phyloP scores from a whole-genome alignment of 2,329 filamentous ascomycete species.

The Fusarium foetens region DNA sequence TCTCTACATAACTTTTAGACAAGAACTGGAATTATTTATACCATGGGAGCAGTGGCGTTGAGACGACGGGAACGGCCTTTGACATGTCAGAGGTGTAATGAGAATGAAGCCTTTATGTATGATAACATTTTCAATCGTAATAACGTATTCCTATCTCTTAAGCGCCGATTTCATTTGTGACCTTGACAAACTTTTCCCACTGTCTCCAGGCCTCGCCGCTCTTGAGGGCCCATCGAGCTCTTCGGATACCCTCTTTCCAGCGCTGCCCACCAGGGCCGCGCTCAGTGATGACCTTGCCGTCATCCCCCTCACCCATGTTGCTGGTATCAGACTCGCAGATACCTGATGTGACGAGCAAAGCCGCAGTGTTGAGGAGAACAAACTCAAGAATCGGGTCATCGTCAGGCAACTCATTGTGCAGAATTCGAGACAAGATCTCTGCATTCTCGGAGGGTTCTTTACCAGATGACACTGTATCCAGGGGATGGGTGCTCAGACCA shows the following conservation, averaged over 20 bases:
- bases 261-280: conserved; percentile 84
- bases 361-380: conserved; percentile 92
- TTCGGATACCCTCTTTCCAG: conserved; percentile 94
- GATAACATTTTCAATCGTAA: neutral
- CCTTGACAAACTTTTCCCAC: conserved; percentile 85
- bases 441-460: conserved; percentile 91
- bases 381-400: conserved; percentile 92
- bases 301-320: conserved; percentile 81
- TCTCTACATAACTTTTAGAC: neutral
- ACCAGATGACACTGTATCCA: conserved; percentile 82
- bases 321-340: conserved; percentile 86
- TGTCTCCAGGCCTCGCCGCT: conserved; percentile 87
- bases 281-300: conserved; percentile 82
- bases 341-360: conserved; percentile 85
- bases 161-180: conserved; percentile 69
- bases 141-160: conserved; percentile 6
- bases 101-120: conserved; percentile 3
- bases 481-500: conserved; percentile 78
- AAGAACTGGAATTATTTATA: conserved; percentile 26
- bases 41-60: conserved; percentile 6
- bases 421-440: conserved; percentile 78
- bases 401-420: conserved; percentile 76
- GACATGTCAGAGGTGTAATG: neutral
- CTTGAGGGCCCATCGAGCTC: conserved; percentile 87
- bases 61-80: neutral